Conservation (phyloP, 169 alveolate genomes). For the Plasmodium cynomolgi region DNA sequence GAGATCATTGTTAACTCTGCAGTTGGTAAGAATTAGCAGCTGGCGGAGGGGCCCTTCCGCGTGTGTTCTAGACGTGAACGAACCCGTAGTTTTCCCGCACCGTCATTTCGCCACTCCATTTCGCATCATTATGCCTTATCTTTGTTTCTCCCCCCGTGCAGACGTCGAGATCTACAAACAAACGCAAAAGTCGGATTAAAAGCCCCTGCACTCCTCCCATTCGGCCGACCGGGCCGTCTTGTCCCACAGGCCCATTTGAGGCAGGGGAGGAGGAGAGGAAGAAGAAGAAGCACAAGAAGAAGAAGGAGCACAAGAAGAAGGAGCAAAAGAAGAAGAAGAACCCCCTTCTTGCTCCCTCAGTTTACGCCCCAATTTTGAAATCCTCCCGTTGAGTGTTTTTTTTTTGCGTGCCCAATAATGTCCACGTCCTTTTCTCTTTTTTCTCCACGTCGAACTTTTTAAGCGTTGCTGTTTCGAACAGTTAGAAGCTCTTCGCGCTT, state of each 20-base stretch:
- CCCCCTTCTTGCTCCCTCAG: background rate
- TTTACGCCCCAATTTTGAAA: background rate
- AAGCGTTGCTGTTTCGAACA: background rate
- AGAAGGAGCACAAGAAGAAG: too few species aligned
- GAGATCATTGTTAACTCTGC: slow-evolving; percentile 53
- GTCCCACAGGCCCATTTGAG: too few species aligned
- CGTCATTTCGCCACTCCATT: background rate
- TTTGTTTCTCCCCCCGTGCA: background rate
- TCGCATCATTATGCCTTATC: background rate
- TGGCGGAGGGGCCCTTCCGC: too few species aligned
- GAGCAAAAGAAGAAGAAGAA: too few species aligned
- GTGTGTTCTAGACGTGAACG: background rate
- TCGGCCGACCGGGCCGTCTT: background rate
- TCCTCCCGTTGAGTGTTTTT: background rate
- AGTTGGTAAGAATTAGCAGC: slow-evolving; percentile 12
- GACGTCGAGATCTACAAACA: slow-evolving; percentile 70
- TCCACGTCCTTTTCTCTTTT: background rate
- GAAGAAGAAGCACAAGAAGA: too few species aligned
- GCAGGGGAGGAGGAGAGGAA: too few species aligned
- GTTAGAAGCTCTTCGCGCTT: too few species aligned
- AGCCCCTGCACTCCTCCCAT: background rate
- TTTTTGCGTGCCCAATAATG: too few species aligned
- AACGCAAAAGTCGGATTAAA: slow-evolving; percentile 23
- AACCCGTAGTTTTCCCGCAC: background rate
- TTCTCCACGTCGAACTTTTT: background rate